Evolutionary conservation across 2,329 filamentous ascomycete species (phyloP), one percentile per base, ranked within the genome.

Genomic region (Venturia pyrina): DNA sequence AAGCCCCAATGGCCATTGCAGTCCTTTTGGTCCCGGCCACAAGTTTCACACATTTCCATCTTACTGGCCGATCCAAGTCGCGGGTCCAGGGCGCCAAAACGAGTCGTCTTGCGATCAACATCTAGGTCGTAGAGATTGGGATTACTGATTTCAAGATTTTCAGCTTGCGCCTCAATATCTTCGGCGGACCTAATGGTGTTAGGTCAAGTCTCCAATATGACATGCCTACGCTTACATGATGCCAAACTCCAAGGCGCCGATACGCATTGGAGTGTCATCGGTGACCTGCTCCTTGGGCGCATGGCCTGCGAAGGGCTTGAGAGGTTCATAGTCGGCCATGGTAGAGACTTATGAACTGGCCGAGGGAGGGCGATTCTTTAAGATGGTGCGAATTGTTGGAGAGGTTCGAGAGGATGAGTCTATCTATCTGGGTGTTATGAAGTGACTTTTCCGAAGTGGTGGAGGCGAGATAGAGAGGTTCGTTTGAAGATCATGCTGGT

Each of bases 1-100:
- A 97, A 89, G 60, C 95, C 95, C 73, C 98, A 99, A 77, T 99
- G 95, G 15, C 95, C 95, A 71, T 91, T 95, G 77, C 95, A 99
- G 69, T 89, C 87, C 71, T 91, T 85, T 40, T 98, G 81, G 19
- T 87, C 84, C 73, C 93, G 86, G 61, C 90, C 86, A 75, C 95
- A 99, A 17, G 95, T 98, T 56, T 85, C 81, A 75, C 95, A 99
- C 67, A 81, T 83, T 32, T 86, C 89, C 3, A 80, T 84, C 78
- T 98, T 98, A 74, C 86, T 91, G 19, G 93, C 96, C 3, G 91
- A 95, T 69, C 93, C 93, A 80, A 99, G 85, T 73, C 90, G 90
- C 68, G 85, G 83, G 77, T 99, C 95, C 69, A 98, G 85, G 56
- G 93, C 91, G 57, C 95, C 95, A 81, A 98, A 86, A 73, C 92